These are phyloP conservation scores for Cavenderia fasciculata DNA, from an alignment of 78 protist genomes.

Conservation along the genomic window DNA sequence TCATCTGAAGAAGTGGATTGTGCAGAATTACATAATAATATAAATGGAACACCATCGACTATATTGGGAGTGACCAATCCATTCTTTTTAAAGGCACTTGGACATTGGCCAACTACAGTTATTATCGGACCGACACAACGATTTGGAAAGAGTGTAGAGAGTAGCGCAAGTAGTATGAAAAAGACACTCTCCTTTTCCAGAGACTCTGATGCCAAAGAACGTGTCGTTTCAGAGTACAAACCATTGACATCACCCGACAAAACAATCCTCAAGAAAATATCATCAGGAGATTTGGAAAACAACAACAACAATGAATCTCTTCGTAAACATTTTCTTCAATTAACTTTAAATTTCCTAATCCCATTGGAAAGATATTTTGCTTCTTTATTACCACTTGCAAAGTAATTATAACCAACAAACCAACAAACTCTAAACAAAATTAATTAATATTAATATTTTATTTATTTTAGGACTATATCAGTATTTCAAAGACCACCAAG, in stretches of 20 bases:
- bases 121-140: constrained; percentile 21
- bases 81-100: constrained; percentile 78
- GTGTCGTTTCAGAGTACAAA: constrained; percentile 39
- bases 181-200: constrained; percentile 22
- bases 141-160: neutral
- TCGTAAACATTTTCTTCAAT: constrained; percentile 44
- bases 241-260: constrained; percentile 50
- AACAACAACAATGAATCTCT: constrained; percentile 37
- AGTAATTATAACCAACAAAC: constrained; percentile 5
- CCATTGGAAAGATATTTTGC: constrained; percentile 85
- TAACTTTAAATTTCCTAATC: constrained; percentile 66
- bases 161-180: no score
- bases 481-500: constrained; percentile 74
- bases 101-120: constrained; percentile 83
- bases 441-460: neutral
- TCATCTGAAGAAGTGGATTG: neutral
- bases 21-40: no score
- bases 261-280: constrained; percentile 38
- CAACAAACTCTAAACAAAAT: neutral
- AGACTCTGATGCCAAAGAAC: constrained; percentile 49
- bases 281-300: neutral
- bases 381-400: constrained; percentile 76
- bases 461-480: constrained; percentile 51
- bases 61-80: constrained; percentile 88
- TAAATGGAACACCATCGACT: constrained; percentile 36